Evolutionary conservation across 306 rosid species (phyloP), one percentile per base, ranked within the genome.

Genomic region (Parietaria judaica): DNA sequence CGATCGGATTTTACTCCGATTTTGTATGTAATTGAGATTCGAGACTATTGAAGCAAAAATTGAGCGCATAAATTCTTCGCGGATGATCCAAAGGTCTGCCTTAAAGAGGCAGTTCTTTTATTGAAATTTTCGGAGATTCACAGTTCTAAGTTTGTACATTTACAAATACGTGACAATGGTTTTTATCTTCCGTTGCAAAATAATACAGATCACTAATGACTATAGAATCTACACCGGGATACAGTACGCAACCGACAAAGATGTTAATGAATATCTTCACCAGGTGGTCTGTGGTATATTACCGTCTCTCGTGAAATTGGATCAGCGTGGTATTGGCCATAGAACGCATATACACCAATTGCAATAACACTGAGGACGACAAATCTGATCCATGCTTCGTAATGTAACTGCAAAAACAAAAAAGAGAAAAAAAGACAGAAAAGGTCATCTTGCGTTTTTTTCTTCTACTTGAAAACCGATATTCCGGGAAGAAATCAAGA

Each of bases 351-450:
- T 60, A 88, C 60, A 39, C 80, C 87, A n/a, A 92, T 56, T 46
- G 75, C 76, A 60, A 82, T 50, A 60, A 69, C 60, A 66, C 84
- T 61, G 44, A 92, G 80, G 69, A 88, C 61, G 60, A 88, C 79
- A 69, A 92, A 92, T 86, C 99, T 82, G 69, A 86, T 72, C 99
- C 96, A 84, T 54, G 96, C 96, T 86, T 88, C 96, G 16, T 81
- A 41, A 73, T 92, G 96, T 66, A 88, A 73, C 96, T 92, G 94
- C 64, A 67, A 54, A 79, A 51, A 23, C 63, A 67, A 51, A 79
- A 49, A 37, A 49, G 4, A 49, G 4, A 49, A 50, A 63, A 7
- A 57, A 51, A 51, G 67, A 57, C 60, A 8, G 23, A 6, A 73
- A 72, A 60, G 66, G 54, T 67, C 53, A 10, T 61, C 31, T 48